Base-by-base conservation (phyloP, 371 early-diverging fungal genomes). In the Rhizopus stolonifer region DNA sequence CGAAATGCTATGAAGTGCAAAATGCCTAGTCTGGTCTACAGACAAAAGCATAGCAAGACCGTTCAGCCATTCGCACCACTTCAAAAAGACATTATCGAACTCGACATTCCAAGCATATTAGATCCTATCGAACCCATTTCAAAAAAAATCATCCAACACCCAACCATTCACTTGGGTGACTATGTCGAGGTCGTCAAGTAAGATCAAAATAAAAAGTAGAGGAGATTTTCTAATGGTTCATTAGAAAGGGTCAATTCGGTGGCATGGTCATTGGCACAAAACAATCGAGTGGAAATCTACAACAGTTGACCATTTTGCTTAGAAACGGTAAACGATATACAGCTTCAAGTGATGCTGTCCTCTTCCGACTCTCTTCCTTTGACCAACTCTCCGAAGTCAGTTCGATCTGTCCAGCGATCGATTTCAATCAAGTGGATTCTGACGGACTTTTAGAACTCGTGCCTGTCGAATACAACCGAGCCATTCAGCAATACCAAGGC, bases 101-200 rank as follows among this genome's bases (percentile, higher is more conserved):
- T 26, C 22, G 22, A 52, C 5, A 24, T 22, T 9, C 26, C 13
- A 34, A 19, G 13, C 24, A 19, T 25, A 21, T 22, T 44, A 11
- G 45, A 44, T 23, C n/a, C 21, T 29, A 3, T 14, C 31, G 18
- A 5, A 2, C 4, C 13, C 9, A 15, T 15, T 18, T n/a, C 22
- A 14, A 45, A 49, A 34, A 34, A 19, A 22, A 19, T 43, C 1
- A 19, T 49, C 14, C 26, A 44, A 9, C 23, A 49, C 10, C 54
- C 57, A 0, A 8, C 32, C 7, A 60, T 71, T 10, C 6, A 56
- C 0, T n/a, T 81, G 4, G 84, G 84, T 5, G 84, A 83, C 44
- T 83, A 73, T 67, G 81, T 80, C 4, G 82, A 80, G 52, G 66
- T 69, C 18, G 75, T 77, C 46, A 74, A 63, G 82, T 80, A 75